A percentile compares a stretch with the other conserved stretches of the same genome.
These are phyloP conservation scores for Glonium stellatum DNA, from an alignment of 495 filamentous ascomycete genomes.

Conservation along the genomic window DNA sequence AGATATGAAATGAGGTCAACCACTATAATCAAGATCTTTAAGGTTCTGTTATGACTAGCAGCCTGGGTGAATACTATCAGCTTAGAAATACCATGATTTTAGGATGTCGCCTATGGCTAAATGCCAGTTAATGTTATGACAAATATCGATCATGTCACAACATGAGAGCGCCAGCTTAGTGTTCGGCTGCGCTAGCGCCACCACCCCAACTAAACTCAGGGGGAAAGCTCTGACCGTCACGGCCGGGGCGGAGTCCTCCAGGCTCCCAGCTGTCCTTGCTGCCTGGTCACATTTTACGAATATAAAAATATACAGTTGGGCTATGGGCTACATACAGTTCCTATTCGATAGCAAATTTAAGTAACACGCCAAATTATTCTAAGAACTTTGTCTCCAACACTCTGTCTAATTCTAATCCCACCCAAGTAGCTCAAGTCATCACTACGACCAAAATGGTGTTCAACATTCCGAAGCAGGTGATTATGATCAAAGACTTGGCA, in stretches of 20 bases:
- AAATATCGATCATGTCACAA: not conserved
- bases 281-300: not conserved
- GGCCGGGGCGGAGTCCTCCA: not conserved
- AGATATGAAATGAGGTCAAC: no score
- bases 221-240: not conserved
- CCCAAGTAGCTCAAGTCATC: no score
- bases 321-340: no score
- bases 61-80: no score
- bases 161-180: not conserved
- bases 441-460: not conserved
- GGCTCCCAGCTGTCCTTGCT: not conserved
- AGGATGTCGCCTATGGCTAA: not conserved
- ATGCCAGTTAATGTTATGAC: not conserved
- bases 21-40: no score
- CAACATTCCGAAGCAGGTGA: slow-evolving; percentile 16
- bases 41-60: no score
- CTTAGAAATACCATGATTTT: no score
- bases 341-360: not conserved
- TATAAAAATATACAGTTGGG: not conserved
- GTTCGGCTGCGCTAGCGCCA: not conserved
- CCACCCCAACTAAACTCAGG: not conserved
- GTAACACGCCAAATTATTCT: not conserved
- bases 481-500: slow-evolving; percentile 46
- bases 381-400: not conserved
- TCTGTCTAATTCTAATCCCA: not conserved